Conservation (phyloP, 768 basidiomycete genomes). For the Lactarius hengduanensis region DNA sequence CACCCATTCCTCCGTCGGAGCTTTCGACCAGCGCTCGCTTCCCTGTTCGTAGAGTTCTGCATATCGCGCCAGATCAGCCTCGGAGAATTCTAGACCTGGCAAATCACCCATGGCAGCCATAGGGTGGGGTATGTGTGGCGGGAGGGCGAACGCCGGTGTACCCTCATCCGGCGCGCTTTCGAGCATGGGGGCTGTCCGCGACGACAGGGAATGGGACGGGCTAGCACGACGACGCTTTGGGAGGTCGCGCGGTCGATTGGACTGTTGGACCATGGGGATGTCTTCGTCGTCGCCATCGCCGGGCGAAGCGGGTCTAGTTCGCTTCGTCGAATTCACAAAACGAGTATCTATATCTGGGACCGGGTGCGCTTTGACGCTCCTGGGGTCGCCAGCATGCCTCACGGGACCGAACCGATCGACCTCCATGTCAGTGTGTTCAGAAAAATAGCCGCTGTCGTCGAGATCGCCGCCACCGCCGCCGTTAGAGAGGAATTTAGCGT, state of each 20-base stretch:
- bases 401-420: background rate
- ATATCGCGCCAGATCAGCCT: conserved; percentile 43
- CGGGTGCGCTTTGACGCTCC: background rate
- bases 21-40: conserved; percentile 49
- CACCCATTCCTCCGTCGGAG: conserved; percentile 53
- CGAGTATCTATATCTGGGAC: background rate
- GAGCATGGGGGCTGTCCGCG: background rate
- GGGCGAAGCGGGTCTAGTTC: conserved; percentile 13
- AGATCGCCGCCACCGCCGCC: background rate
- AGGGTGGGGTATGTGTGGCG: conserved; percentile 11
- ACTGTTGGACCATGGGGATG: background rate
- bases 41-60: conserved; percentile 46
- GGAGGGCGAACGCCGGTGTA: background rate
- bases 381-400: background rate
- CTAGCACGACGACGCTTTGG: conserved; percentile 5
- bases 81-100: conserved; percentile 28
- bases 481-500: conserved; percentile 11
- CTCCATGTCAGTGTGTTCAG: conserved; percentile 12
- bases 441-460: conserved; percentile 25
- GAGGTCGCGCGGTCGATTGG: background rate
- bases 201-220: background rate
- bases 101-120: conserved; percentile 15
- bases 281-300: background rate
- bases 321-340: conserved; percentile 15
- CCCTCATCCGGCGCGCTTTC: background rate